Conservation (phyloP, 306 rosid species). For the Cotoneaster glaucophyllus region DNA sequence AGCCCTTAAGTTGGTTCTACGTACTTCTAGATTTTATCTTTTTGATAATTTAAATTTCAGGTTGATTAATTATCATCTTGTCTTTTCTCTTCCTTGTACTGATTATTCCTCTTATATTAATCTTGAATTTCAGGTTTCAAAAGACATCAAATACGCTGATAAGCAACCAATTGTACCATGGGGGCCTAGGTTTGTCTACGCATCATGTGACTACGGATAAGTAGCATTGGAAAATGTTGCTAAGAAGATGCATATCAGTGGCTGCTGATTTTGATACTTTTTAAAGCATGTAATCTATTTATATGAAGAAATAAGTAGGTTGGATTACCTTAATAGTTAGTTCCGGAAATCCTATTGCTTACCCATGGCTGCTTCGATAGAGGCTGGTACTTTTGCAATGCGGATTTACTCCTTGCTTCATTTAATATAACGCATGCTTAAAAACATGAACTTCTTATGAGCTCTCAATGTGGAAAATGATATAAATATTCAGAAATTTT, state of each 20-base stretch:
- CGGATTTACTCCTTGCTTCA: background rate
- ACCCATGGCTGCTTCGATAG: background rate
- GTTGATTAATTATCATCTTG: background rate
- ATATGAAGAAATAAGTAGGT: background rate
- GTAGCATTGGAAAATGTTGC: background rate
- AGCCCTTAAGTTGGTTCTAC: background rate
- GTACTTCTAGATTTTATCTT: background rate
- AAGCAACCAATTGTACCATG: conserved; percentile 93
- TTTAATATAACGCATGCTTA: background rate
- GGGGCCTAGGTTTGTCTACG: conserved; percentile 85
- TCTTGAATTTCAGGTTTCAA: conserved; percentile 64
- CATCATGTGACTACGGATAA: conserved; percentile 14
- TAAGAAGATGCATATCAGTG: background rate
- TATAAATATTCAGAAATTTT: background rate
- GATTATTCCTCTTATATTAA: conserved; percentile 1
- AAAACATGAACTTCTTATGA: background rate
- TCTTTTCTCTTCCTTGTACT: conserved; percentile 1
- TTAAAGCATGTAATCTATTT: background rate
- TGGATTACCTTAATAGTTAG: background rate
- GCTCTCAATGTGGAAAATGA: background rate
- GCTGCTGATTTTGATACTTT: background rate
- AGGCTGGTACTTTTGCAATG: background rate
- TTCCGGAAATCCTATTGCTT: background rate
- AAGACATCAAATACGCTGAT: conserved; percentile 94
- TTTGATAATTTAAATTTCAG: background rate